Evolutionary conservation across 768 basidiomycete species (phyloP).

Genomic region (Rhodocollybia butyracea): DNA sequence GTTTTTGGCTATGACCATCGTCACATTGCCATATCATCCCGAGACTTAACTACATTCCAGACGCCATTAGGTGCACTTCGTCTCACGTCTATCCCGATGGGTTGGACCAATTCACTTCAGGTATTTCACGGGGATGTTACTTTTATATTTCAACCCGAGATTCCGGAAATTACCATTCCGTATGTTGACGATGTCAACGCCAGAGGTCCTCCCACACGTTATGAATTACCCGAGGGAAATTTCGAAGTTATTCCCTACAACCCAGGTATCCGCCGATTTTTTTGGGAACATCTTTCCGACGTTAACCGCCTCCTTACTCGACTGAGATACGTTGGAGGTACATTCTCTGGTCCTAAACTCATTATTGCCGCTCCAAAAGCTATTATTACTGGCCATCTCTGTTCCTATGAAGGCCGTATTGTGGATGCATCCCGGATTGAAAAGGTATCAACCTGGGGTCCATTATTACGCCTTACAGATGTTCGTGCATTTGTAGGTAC

Average conservation of each 20-base stretch:
- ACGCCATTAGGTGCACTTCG: slow-evolving; percentile 27
- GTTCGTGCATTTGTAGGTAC: slow-evolving; percentile 14
- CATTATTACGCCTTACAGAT: slow-evolving; percentile 2
- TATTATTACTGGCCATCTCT: slow-evolving; percentile 5
- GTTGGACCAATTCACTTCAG: slow-evolving; percentile 21
- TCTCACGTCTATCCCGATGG: slow-evolving; percentile 34
- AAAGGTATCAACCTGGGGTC: neutral
- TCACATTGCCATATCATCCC: neutral
- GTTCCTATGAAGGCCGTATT: slow-evolving; percentile 10
- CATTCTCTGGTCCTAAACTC: slow-evolving; percentile 33
- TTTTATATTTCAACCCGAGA: slow-evolving; percentile 33
- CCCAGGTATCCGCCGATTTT: slow-evolving; percentile 8
- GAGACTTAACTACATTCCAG: slow-evolving; percentile 39
- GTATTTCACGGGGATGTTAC: slow-evolving; percentile 37
- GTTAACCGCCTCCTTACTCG: slow-evolving; percentile 8
- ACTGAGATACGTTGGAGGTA: slow-evolving; percentile 32
- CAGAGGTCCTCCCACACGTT: slow-evolving; percentile 27
- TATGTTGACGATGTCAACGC: slow-evolving; percentile 39
- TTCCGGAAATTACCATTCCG: slow-evolving; percentile 30
- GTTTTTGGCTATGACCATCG: slow-evolving; percentile 27
- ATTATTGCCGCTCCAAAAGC: neutral
- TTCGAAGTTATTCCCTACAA: slow-evolving; percentile 14
- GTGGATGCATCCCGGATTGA: slow-evolving; percentile 8
- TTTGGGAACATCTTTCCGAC: slow-evolving; percentile 15
- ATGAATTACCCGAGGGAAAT: slow-evolving; percentile 17